Conservation (phyloP, 2,329 filamentous ascomycete genomes). For the Aspergillus texensis region DNA sequence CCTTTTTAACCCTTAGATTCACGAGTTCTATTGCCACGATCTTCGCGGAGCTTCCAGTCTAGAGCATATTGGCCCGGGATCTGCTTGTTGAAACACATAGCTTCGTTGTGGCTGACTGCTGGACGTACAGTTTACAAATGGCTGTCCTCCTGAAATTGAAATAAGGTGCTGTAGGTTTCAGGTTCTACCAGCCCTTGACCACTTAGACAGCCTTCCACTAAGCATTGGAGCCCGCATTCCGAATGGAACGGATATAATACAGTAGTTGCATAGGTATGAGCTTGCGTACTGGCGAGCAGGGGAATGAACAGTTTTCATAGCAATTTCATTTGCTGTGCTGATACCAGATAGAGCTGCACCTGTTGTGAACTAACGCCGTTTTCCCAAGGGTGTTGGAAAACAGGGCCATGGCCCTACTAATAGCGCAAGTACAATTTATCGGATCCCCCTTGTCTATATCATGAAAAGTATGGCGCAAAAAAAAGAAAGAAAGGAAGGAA, state of each 20-base stretch:
- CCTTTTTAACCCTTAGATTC: neutral
- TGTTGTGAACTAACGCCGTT: neutral
- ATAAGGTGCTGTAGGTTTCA: neutral
- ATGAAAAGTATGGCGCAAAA: neutral
- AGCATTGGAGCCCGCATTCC: neutral
- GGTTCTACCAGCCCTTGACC: neutral
- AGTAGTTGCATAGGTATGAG: neutral
- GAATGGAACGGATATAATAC: neutral
- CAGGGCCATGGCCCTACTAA: neutral
- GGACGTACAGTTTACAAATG: neutral
- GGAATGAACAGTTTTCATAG: neutral
- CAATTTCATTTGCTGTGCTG: neutral
- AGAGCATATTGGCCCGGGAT: neutral
- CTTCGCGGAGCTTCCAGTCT: neutral
- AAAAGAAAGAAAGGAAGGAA: slow-evolving; percentile 10
- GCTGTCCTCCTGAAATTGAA: neutral
- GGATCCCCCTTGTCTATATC: neutral
- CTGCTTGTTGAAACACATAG: neutral
- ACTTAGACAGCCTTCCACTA: neutral
- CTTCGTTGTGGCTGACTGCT: neutral
- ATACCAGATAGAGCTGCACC: neutral
- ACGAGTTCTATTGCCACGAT: neutral
- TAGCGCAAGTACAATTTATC: neutral
- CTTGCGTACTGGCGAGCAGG: neutral
- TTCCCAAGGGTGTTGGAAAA: neutral